Base-by-base conservation (phyloP, 306 rosid genomes). In the Mimosa bimucronata region DNA sequence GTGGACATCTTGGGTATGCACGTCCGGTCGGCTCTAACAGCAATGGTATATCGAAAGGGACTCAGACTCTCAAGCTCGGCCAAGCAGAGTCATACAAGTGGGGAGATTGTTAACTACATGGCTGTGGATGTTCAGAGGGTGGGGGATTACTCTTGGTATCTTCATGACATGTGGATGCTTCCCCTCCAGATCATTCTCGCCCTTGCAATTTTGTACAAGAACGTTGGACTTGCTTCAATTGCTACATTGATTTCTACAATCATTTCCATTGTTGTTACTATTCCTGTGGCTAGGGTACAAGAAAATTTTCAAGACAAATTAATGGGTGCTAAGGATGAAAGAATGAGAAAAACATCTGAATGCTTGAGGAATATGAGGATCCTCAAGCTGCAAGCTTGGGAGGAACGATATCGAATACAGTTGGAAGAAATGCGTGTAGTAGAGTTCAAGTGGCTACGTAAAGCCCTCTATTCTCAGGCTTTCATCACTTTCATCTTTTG, bases 1-100 rank as follows among this genome's bases (percentile, higher is more conserved):
- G 99, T 96, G 66, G 99, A 96, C 88, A 96, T 96, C 73, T 83
- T 96, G 89, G 99, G 99, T 55, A 96, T 96, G 99, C 99, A 96
- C 80, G 91, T 93, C 61, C 87, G 99, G 79, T 96, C 98, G 26
- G 97, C 97, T 80, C 89, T 96, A 65, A 96, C 98, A 0, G 99
- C 99, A 34, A 89, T 96, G 96, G 99, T 96, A 38, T 96, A 91
- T 80, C 85, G 76, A 65, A 96, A 96, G 87, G 99, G 99, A 28
- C 97, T 96, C 55, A 86, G 92, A 77, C 89, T 96, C 69, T 96
- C 99, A 28, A 93, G 99, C 92, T 78, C 86, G 64, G 92, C 99
- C 40, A 96, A 81, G 88, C 99, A 96, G 75, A 93, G 94, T 86
- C 99, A 96, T 87, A 91, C 98, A 23, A 96, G 98, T 55, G 99